Evolutionary conservation across 257 asterid species (phyloP), one percentile per base, ranked within the genome.

Genomic region (Lycium barbarum): DNA sequence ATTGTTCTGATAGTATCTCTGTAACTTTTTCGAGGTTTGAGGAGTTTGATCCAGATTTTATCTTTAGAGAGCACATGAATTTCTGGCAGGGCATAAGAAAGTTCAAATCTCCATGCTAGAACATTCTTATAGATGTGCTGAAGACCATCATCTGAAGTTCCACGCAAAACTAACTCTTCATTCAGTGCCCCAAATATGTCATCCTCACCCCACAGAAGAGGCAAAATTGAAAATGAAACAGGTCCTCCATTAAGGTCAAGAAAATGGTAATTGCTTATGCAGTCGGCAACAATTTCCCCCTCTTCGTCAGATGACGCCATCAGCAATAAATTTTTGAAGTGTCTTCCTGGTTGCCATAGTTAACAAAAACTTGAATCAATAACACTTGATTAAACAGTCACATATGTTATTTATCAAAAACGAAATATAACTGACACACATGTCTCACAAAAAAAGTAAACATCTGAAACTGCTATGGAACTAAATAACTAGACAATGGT

Each of bases 261-360:
- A 49, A 94, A 86, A 65, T 85, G 80, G 86, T 87, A 94, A 81
- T 91, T 85, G 1, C 88, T 85, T 53, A 92, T 89, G 38, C 86
- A 57, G 58, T 83, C 89, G n/a, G 89, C 85, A 11, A 84, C 83
- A 67, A 93, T 88, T 85, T 94, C 98, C 81, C 95, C 95, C 81
- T 93, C 98, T 84, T 94, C 97, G 17, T 90, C 95, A n/a, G 94
- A 93, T 15, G 89, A 88, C 45, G 86, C 89, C 97, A 93, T 93
- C 80, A 43, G 62, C 87, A 86, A 71, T 47, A 51, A 40, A 76
- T 26, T 51, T 67, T 51, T 12, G 43, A 49, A 47, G 40, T 49
- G 20, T 49, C 61, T 49, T 36, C 82, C 82, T 76, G 26, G 22
- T 74, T 76, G 45, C 38, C 81, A 76, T 51, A 14, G 63, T 76